Conservation (phyloP, 2,329 filamentous ascomycete species). For the Sclerotinia subarctica region DNA sequence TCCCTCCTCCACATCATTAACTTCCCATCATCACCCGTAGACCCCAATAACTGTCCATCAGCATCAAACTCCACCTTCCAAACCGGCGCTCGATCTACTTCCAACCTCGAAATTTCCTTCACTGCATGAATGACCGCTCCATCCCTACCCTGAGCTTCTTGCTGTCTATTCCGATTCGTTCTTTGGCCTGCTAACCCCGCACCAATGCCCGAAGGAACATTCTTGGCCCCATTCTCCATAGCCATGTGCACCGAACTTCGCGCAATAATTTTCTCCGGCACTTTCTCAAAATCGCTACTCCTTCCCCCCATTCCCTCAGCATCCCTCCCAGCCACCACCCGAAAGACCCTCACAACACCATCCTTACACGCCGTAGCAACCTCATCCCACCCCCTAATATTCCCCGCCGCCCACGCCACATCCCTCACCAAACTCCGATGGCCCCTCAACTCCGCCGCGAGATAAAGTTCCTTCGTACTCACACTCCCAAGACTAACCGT, state of each 20-base stretch:
- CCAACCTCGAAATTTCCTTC: slow-evolving; percentile 63
- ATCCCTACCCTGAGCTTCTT: slow-evolving; percentile 47
- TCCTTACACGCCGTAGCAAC: slow-evolving; percentile 93
- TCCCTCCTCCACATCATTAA: slow-evolving; percentile 59
- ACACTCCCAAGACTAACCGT: slow-evolving; percentile 52
- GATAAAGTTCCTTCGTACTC: slow-evolving; percentile 75
- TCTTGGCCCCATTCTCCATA: slow-evolving; percentile 33
- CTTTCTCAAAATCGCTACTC: slow-evolving; percentile 36
- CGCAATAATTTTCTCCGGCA: slow-evolving; percentile 29
- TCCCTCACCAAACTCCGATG: slow-evolving; percentile 80
- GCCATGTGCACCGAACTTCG: slow-evolving; percentile 31
- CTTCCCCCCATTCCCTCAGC: slow-evolving; percentile 34
- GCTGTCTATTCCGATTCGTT: slow-evolving; percentile 46
- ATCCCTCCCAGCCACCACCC: slow-evolving; percentile 58
- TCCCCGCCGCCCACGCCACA: slow-evolving; percentile 88
- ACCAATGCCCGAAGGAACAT: slow-evolving; percentile 50
- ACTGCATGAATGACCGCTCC: slow-evolving; percentile 64
- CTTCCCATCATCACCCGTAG: slow-evolving; percentile 72
- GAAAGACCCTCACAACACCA: slow-evolving; percentile 84
- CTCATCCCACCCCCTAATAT: slow-evolving; percentile 84
- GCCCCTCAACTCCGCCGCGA: slow-evolving; percentile 70
- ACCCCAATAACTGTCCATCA: slow-evolving; percentile 69
- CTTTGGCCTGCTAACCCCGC: slow-evolving; percentile 48
- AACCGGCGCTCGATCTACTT: slow-evolving; percentile 65
- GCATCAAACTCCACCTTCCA: slow-evolving; percentile 73